Base-by-base conservation (phyloP, 2,329 filamentous ascomycete species). In the Paramyrothecium roridum region DNA sequence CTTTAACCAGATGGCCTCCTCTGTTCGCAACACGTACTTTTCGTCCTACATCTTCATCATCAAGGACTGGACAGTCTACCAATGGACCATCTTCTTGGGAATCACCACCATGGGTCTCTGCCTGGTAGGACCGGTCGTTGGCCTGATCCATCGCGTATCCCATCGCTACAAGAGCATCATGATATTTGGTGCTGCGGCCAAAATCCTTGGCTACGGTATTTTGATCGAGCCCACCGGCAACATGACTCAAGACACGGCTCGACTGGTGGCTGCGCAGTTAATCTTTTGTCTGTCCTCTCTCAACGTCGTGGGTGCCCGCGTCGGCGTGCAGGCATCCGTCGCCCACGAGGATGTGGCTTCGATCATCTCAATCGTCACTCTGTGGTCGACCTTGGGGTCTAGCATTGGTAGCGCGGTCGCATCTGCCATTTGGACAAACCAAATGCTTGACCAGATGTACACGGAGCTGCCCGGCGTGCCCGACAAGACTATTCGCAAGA, bases 261-360 rank as follows among this genome's bases (percentile, higher is more conserved):
- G 65, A 2, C 63, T 76, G n/a, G 7, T 43, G 3, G 37, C 12
- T 17, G 13, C 4, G 6, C 37, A 43, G 37, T 13, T 43, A 43
- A 6, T 16, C 13, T 43, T 43, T 13, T 43, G 13, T 13, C 12
- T 43, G 12, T 6, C 7, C 4, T 43, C 72, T 0, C 65, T 74
- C 60, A 70, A 68, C 50, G 69, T 76, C 3, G 68, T 77, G 20
- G 74, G 73, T 34, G 70, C 65, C 7, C 70, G 73, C 12, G 74
- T 77, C 0, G 75, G 70, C 8, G 65, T 60, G 3, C 73, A 76
- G 54, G 73, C 72, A 12, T 76, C 74, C 0, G 74, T 76, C 0
- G 72, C 74, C 1, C 75, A 77, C 57, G 67, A 76, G 53, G 73
- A 77, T 46, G 56, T 77, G 50, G 72, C 75, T 2, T 63, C 67